Percentiles rank a stretch among this genome's conserved stretches.
Conservation (phyloP, 1,284 basidiomycete species). For the Ceratobasidium sp. region DNA sequence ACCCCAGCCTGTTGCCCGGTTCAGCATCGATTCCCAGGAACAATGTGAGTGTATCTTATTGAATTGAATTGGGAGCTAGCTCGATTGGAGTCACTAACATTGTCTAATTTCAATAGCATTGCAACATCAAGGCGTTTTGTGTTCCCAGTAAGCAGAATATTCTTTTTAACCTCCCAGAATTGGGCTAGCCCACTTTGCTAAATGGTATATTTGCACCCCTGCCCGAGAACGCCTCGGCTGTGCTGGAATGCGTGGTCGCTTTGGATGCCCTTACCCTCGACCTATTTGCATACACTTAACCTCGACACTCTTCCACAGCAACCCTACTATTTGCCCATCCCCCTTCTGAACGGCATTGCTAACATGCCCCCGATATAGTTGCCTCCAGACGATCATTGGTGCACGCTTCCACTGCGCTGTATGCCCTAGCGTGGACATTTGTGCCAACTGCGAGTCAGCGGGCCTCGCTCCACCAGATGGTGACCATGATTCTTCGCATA, state of each 20-base stretch:
- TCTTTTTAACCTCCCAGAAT: neutral
- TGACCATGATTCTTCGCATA: slow-evolving; percentile 81
- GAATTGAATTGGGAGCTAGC: neutral
- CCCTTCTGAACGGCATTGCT: slow-evolving; percentile 24
- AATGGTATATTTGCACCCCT: slow-evolving; percentile 15
- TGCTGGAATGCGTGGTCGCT: neutral
- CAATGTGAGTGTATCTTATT: slow-evolving; percentile 59
- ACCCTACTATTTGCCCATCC: neutral
- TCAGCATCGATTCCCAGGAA: slow-evolving; percentile 57
- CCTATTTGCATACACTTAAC: slow-evolving; percentile 4
- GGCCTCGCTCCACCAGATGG: slow-evolving; percentile 72
- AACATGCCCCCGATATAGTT: slow-evolving; percentile 59
- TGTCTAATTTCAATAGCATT: slow-evolving; percentile 58
- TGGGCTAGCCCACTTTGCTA: slow-evolving; percentile 4
- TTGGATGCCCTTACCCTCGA: neutral
- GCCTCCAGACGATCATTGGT: slow-evolving; percentile 84
- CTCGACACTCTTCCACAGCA: neutral
- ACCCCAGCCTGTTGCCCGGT: slow-evolving; percentile 46
- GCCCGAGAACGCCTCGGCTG: slow-evolving; percentile 21
- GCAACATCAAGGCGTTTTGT: slow-evolving; percentile 72
- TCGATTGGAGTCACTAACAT: slow-evolving; percentile 14
- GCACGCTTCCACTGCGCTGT: slow-evolving; percentile 89
- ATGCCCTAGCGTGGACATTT: slow-evolving; percentile 83
- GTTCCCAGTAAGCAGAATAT: slow-evolving; percentile 69
- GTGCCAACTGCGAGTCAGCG: slow-evolving; percentile 85